Percentiles rank a stretch among this genome's conserved stretches.
Evolutionary conservation across 371 early-diverging fungal genomes (phyloP).

Genomic region (Capillidium heterosporum): DNA sequence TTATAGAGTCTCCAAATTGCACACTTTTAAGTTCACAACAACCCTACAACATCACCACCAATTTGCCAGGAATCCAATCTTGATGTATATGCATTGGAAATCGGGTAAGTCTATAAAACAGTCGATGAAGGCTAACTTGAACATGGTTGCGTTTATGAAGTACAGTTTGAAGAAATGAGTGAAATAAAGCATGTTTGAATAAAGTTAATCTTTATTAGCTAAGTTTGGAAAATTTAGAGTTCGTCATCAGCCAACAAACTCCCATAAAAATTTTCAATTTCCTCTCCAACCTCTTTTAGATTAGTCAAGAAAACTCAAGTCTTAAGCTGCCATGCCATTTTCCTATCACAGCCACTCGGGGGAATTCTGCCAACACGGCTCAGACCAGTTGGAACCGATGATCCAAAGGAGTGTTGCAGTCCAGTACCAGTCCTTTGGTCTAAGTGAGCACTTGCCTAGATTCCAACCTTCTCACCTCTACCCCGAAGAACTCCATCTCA

Average conservation of each 20-base stretch:
- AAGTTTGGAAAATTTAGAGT: too few species aligned
- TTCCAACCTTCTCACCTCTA: slow-evolving; percentile 42
- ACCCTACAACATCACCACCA: slow-evolving; percentile 27
- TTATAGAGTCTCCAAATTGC: slow-evolving; percentile 24
- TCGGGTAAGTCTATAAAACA: background rate
- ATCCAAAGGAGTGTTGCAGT: slow-evolving; percentile 44
- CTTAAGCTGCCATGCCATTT: too few species aligned
- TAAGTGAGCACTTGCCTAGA: slow-evolving; percentile 74
- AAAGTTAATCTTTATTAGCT: too few species aligned
- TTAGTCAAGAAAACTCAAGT: too few species aligned
- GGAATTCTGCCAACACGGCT: slow-evolving; percentile 68
- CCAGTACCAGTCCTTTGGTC: slow-evolving; percentile 41
- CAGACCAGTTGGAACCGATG: slow-evolving; percentile 51
- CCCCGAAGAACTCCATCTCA: slow-evolving; percentile 61
- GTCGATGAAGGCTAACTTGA: background rate
- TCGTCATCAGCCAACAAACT: too few species aligned
- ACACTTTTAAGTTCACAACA: slow-evolving; percentile 35
- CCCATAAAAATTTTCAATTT: too few species aligned
- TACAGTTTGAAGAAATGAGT: too few species aligned
- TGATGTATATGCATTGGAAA: background rate
- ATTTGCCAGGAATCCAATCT: slow-evolving; percentile 18
- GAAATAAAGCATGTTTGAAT: too few species aligned
- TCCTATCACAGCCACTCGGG: slow-evolving; percentile 74
- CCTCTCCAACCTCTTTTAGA: too few species aligned
- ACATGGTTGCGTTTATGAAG: too few species aligned